Conservation (phyloP, 2,329 filamentous ascomycete genomes). For the Aspergillus proliferans region DNA sequence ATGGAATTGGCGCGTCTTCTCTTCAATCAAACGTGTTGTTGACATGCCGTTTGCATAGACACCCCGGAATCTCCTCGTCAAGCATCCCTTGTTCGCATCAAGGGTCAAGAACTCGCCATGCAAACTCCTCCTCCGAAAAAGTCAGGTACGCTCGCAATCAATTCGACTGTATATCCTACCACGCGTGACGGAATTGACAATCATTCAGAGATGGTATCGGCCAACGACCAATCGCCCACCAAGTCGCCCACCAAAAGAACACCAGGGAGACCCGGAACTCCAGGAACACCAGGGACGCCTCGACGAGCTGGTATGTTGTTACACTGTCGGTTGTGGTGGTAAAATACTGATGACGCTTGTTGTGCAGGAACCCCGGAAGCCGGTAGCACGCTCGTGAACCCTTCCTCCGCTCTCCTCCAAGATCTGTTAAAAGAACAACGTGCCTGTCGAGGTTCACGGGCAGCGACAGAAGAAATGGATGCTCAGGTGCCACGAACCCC, state of each 20-base stretch:
- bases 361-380: conserved; percentile 26
- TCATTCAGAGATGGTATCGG: conserved; percentile 22
- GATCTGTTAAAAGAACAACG: conserved; percentile 38
- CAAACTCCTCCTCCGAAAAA: conserved; percentile 20
- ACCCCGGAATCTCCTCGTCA: conserved; percentile 20
- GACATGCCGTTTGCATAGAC: conserved; percentile 8
- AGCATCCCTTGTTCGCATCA: conserved; percentile 25
- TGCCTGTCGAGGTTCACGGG: conserved; percentile 29
- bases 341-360: conserved; percentile 6
- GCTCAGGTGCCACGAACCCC: conserved; percentile 20
- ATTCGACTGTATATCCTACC: conserved; percentile 3
- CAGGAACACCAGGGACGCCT: conserved; percentile 15
- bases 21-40: not conserved
- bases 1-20: conserved; percentile 11
- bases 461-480: conserved; percentile 17
- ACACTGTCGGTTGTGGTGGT: not conserved
- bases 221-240: conserved; percentile 24
- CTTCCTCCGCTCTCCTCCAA: conserved; percentile 34
- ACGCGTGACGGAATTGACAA: not conserved
- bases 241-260: conserved; percentile 18
- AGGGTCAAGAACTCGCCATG: conserved; percentile 23
- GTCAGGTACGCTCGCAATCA: conserved; percentile 11
- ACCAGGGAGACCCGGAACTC: conserved; percentile 15
- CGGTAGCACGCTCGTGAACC: conserved; percentile 29
- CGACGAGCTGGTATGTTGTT: conserved; percentile 17